phyloP scores from a whole-genome alignment of 2,329 filamentous ascomycete genomes.

The Hypoxylon sp. region DNA sequence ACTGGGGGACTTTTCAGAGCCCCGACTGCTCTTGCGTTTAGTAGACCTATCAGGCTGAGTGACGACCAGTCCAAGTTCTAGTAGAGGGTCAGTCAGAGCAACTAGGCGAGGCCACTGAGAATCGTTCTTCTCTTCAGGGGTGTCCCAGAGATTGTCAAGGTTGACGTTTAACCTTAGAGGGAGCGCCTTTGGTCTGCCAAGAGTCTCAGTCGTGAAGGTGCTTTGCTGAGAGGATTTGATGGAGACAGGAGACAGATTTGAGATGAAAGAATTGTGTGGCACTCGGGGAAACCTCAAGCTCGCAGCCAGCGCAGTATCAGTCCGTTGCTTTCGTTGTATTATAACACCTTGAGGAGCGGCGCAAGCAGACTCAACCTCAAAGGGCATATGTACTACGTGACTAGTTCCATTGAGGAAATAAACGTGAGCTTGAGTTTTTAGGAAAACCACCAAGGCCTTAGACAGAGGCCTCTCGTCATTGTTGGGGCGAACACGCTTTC shows the following conservation, averaged over 20 bases:
- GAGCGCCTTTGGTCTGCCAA: conserved; percentile 69
- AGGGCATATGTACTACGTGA: conserved; percentile 92
- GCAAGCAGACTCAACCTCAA: conserved; percentile 91
- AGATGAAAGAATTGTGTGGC: conserved; percentile 87
- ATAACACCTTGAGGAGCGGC: conserved; percentile 86
- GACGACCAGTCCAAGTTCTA: conserved; percentile 88
- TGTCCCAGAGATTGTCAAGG: conserved; percentile 71
- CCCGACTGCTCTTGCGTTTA: conserved; percentile 58
- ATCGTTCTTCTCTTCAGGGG: conserved; percentile 66
- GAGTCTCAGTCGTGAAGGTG: conserved; percentile 70
- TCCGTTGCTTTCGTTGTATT: conserved; percentile 81
- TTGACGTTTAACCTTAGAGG: conserved; percentile 68
- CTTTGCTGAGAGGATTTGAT: conserved; percentile 64
- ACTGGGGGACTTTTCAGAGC: conserved; percentile 59
- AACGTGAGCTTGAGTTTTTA: conserved; percentile 93
- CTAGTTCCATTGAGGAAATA: conserved; percentile 90
- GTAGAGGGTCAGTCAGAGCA: conserved; percentile 86
- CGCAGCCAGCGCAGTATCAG: conserved; percentile 65
- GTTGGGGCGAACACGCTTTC: conserved; percentile 53
- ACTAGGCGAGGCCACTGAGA: conserved; percentile 82
- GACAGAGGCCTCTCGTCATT: conserved; percentile 59
- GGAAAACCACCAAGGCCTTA: conserved; percentile 87
- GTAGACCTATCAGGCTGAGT: conserved; percentile 64
- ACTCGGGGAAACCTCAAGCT: conserved; percentile 72
- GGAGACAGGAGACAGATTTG: conserved; percentile 71